phyloP scores from a whole-genome alignment of 2,329 filamentous ascomycete genomes.

The Trichocomaceae sp. region DNA sequence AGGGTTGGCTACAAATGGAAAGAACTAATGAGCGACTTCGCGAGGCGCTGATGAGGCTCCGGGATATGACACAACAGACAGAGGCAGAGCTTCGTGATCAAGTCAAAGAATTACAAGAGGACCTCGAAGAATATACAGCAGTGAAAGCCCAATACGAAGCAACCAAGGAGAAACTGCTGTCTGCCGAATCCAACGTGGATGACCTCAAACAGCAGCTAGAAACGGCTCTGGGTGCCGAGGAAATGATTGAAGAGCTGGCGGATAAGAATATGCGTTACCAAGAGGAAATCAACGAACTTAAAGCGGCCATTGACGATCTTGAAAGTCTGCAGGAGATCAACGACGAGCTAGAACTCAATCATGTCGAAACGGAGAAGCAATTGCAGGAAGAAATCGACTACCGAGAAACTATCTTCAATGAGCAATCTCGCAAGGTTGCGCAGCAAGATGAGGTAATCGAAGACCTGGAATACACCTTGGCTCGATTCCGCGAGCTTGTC shows the following conservation, averaged over 20 bases:
- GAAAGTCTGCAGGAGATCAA: slow-evolving; percentile 87
- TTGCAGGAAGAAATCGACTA: slow-evolving; percentile 90
- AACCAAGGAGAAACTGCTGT: slow-evolving; percentile 64
- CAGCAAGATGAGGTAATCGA: slow-evolving; percentile 75
- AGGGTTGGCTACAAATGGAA: slow-evolving; percentile 88
- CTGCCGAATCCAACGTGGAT: slow-evolving; percentile 68
- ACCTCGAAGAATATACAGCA: slow-evolving; percentile 60
- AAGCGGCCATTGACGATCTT: slow-evolving; percentile 74
- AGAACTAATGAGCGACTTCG: slow-evolving; percentile 79
- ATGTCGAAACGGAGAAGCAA: slow-evolving; percentile 87
- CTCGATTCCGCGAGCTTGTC: slow-evolving; percentile 82
- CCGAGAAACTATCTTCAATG: slow-evolving; percentile 75
- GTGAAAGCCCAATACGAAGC: slow-evolving; percentile 64
- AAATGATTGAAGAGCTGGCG: slow-evolving; percentile 88
- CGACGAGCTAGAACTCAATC: slow-evolving; percentile 89
- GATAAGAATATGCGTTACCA: slow-evolving; percentile 79
- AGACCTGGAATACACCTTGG: slow-evolving; percentile 84
- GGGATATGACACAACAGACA: slow-evolving; percentile 79
- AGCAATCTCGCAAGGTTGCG: slow-evolving; percentile 64
- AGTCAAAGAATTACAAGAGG: slow-evolving; percentile 65
- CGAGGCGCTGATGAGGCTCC: slow-evolving; percentile 74
- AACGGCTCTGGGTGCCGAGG: slow-evolving; percentile 77
- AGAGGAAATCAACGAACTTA: slow-evolving; percentile 76
- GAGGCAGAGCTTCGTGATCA: slow-evolving; percentile 72
- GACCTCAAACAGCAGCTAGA: slow-evolving; percentile 89